These are phyloP conservation scores for Diddensiella transvaalensis DNA, from an alignment of 805 yeast species.

Conservation along the genomic window DNA sequence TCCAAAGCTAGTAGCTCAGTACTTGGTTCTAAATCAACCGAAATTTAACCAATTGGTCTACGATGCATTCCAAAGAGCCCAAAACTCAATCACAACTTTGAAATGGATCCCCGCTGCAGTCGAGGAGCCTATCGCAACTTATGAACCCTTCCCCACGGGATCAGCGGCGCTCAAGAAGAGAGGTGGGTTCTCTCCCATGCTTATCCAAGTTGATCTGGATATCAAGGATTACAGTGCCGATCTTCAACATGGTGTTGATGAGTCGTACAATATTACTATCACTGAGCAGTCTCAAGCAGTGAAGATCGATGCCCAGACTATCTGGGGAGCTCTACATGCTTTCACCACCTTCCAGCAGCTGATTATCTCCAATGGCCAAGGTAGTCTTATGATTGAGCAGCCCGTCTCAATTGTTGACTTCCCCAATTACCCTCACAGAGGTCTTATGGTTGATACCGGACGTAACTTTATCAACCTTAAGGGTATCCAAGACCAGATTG, in stretches of 20 bases:
- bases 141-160: slow-evolving; percentile 23
- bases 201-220: slow-evolving; percentile 15
- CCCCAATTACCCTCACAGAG: slow-evolving; percentile 40
- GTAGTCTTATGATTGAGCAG: slow-evolving; percentile 33
- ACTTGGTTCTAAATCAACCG: slow-evolving; percentile 10
- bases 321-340: slow-evolving; percentile 44
- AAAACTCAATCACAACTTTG: slow-evolving; percentile 23
- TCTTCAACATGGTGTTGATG: slow-evolving; percentile 39
- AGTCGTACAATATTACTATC: slow-evolving; percentile 34
- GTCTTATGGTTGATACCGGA: slow-evolving; percentile 40
- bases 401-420: slow-evolving; percentile 36
- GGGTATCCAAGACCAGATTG: slow-evolving; percentile 36
- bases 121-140: slow-evolving; percentile 32
- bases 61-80: slow-evolving; percentile 31
- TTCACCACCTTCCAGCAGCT: slow-evolving; percentile 41
- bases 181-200: background rate
- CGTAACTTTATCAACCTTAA: slow-evolving; percentile 35
- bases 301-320: slow-evolving; percentile 33
- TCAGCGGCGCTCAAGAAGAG: background rate
- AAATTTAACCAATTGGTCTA: slow-evolving; percentile 20
- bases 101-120: slow-evolving; percentile 37
- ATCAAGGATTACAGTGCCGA: slow-evolving; percentile 29
- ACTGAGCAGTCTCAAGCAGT: slow-evolving; percentile 20
- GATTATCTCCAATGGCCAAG: slow-evolving; percentile 21
- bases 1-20: slow-evolving; percentile 11